Evolutionary conservation across 2,329 filamentous ascomycete genomes (phyloP).

Genomic region (Xylariaceae sp.): DNA sequence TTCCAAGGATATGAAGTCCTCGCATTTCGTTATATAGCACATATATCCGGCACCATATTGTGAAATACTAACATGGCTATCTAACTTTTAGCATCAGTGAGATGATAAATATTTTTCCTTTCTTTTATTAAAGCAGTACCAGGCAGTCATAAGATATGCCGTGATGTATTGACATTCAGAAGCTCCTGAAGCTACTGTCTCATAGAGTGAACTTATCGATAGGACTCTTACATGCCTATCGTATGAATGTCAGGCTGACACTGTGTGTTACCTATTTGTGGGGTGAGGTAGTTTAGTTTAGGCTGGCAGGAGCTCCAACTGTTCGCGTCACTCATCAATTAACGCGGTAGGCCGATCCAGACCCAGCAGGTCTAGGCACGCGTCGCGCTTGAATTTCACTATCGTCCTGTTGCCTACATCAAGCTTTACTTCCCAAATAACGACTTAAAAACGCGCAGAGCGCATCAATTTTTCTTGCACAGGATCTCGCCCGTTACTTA

Average conservation of each 20-base stretch:
- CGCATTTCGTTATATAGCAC: conserved; percentile 16
- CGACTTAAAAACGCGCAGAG: too few relatives aligned
- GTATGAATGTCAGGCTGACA: too few relatives aligned
- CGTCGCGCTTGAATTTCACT: conserved; percentile 15
- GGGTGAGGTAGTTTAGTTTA: too few relatives aligned
- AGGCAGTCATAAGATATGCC: too few relatives aligned
- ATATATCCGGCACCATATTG: conserved; percentile 3
- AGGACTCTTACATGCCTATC: too few relatives aligned
- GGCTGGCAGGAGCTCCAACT: conserved; percentile 8
- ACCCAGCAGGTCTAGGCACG: conserved; percentile 12
- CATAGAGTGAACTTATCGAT: too few relatives aligned
- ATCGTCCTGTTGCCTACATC: conserved; percentile 3
- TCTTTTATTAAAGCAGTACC: too few relatives aligned
- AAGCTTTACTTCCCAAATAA: not conserved
- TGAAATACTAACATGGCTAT: not conserved
- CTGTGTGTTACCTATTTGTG: too few relatives aligned
- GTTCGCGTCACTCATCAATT: conserved; percentile 34
- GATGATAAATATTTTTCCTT: not conserved
- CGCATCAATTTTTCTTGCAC: conserved; percentile 5
- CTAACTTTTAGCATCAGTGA: not conserved
- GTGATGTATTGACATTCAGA: not conserved
- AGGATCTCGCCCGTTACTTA: not conserved
- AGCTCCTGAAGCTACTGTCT: not conserved
- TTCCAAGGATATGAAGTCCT: conserved; percentile 3
- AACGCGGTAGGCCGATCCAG: conserved; percentile 35